Percentiles rank a stretch among this genome's conserved stretches.
Conservation (phyloP, 345 rosid genomes). For the Aquilaria sinensis region DNA sequence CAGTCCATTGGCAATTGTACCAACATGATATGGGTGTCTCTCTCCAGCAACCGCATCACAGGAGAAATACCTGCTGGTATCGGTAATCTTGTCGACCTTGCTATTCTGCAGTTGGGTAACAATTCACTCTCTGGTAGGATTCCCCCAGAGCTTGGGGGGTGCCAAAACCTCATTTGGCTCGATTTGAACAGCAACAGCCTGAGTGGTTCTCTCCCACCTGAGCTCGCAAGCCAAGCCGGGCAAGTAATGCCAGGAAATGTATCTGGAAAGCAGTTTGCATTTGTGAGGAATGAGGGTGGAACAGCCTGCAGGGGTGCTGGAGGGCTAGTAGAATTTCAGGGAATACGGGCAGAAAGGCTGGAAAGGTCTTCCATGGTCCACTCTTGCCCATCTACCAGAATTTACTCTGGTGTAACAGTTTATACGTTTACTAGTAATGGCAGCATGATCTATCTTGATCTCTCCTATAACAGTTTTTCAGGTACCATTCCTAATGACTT, state of each 20-base stretch:
- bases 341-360: constrained; percentile 60
- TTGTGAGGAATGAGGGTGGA: constrained; percentile 96
- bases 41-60: constrained; percentile 60
- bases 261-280: constrained; percentile 88
- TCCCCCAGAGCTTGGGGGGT: constrained; percentile 69
- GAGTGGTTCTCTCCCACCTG: constrained; percentile 52
- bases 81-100: constrained; percentile 56
- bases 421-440: constrained; percentile 73
- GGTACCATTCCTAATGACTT: constrained; percentile 66
- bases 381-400: constrained; percentile 78
- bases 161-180: constrained; percentile 87
- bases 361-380: constrained; percentile 79
- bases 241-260: constrained; percentile 67
- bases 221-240: constrained; percentile 71
- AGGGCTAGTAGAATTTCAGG: constrained; percentile 88
- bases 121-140: constrained; percentile 72
- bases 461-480: constrained; percentile 65
- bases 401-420: constrained; percentile 75
- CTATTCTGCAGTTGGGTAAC: constrained; percentile 84
- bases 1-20: constrained; percentile 66
- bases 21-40: constrained; percentile 89
- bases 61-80: constrained; percentile 73
- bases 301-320: constrained; percentile 97
- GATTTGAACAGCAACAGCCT: constrained; percentile 84
- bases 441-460: constrained; percentile 87